Base-by-base conservation (phyloP, 495 filamentous ascomycete genomes). In the Xylaria flabelliformis region DNA sequence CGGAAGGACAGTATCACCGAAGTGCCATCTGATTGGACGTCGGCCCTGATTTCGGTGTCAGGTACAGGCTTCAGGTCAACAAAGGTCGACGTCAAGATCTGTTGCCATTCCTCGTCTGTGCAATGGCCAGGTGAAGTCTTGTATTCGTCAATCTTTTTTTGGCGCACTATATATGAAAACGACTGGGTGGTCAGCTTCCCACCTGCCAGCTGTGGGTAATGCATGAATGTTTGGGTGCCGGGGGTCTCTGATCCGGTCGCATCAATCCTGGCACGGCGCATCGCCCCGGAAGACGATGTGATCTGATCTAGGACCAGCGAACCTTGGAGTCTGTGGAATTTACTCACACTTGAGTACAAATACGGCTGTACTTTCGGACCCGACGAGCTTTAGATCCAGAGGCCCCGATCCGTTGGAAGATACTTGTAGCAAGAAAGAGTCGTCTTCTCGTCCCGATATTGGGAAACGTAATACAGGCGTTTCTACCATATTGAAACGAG, bases 41-140 rank as follows among this genome's bases (percentile, higher is more conserved):
- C 80, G 10, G 84, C 85, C 32, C 76, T 82, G 29, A 82, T 77
- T 64, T 86, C 82, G 41, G 85, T 80, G 64, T 78, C 84, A 10
- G 80, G 75, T 21, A 80, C 66, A 1, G 78, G 75, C 41, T 81
- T 76, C 44, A 74, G 78, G 9, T 74, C 74, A 41, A 85, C 71
- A 24, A 87, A 74, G 12, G 80, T 71, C 10, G 80, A 78, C 61
- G 75, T 78, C 8, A 87, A 65, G 72, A 85, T 85, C 24, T 67
- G 64, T 68, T 85, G 81, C 85, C 85, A 87, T 66, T 87, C 84
- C 12, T 80, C 75, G 34, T 77, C 74, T 21, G 82, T 78, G 74
- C 79, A 83, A 64, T 81, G 79, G 55, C 74, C 75, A 62, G 73
- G 80, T 64, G 73, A 29, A 17, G 71, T 69, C 62, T 78, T 79